Evolutionary conservation across 2,329 filamentous ascomycete genomes (phyloP).

Genomic region (Botrytis sinoallii): DNA sequence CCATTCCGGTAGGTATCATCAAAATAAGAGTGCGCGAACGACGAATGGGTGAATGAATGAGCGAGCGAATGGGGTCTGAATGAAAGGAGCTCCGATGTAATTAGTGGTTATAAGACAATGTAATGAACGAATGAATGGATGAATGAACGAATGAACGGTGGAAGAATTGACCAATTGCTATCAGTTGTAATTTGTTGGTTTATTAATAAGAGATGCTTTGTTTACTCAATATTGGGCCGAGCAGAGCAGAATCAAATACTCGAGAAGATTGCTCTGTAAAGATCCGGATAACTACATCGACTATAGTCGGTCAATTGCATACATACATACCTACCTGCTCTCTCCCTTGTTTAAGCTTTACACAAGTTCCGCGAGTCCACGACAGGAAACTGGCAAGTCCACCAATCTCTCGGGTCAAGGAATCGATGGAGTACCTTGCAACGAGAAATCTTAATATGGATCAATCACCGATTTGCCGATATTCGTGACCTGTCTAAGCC

Average conservation of each 20-base stretch:
- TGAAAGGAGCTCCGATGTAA: background rate
- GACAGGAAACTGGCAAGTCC: background rate
- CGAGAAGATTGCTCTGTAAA: background rate
- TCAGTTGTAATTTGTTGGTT: background rate
- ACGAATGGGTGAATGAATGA: background rate
- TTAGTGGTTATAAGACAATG: background rate
- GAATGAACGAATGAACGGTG: background rate
- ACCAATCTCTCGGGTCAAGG: background rate
- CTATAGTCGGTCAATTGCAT: background rate
- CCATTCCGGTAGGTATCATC: slow-evolving; percentile 27
- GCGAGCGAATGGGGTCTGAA: background rate
- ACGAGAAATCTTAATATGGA: slow-evolving; percentile 4
- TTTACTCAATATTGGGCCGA: background rate
- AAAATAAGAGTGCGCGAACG: background rate
- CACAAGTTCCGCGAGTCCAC: background rate
- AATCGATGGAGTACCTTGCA: background rate
- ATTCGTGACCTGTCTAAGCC: background rate
- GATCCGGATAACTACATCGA: background rate
- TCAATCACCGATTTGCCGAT: slow-evolving; percentile 7
- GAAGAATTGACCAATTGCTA: background rate
- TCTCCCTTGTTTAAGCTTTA: background rate
- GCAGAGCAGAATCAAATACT: background rate
- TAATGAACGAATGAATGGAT: background rate
- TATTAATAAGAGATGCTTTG: background rate
- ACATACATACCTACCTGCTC: background rate